Percentiles rank a stretch among this genome's conserved stretches.
These are phyloP conservation scores for Auxenochlorella pyrenoidosa DNA, from an alignment of 139 green algal genomes.

Conservation along the genomic window DNA sequence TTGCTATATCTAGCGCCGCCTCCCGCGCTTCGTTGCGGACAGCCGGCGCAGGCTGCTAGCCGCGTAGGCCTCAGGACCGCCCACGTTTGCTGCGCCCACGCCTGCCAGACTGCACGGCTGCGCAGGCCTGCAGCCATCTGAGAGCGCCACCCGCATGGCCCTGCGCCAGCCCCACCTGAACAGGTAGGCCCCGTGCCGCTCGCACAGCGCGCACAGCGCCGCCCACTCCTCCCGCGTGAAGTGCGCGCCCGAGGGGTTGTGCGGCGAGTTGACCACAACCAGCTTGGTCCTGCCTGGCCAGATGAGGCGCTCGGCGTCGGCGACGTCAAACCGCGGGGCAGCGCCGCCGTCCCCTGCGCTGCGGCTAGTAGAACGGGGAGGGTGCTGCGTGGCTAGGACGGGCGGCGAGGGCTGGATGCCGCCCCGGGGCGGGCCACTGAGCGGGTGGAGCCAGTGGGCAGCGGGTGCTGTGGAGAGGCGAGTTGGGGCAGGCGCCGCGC, in stretches of 20 bases:
- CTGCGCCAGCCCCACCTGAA: conserved; percentile 9
- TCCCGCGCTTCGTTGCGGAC: no score
- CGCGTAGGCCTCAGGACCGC: no score
- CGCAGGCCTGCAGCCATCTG: no score
- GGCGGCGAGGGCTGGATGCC: no score
- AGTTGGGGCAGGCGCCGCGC: neutral
- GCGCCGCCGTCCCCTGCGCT: neutral
- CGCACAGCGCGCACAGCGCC: conserved; percentile 41
- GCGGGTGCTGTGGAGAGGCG: neutral
- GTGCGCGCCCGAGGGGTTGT: conserved; percentile 82
- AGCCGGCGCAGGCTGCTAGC: no score
- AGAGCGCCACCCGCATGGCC: no score
- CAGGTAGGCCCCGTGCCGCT: conserved; percentile 50
- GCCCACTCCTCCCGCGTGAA: conserved; percentile 46
- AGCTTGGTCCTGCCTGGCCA: conserved; percentile 33
- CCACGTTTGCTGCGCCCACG: no score
- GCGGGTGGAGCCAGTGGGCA: neutral
- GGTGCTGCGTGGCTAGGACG: no score
- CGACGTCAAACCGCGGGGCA: neutral
- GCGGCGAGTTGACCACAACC: conserved; percentile 85
- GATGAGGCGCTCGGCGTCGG: neutral
- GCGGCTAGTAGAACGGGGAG: no score
- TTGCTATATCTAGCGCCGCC: no score
- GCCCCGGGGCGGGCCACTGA: neutral
- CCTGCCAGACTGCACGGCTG: no score